Percentiles rank a stretch among this genome's conserved stretches.
Evolutionary conservation across 140 eudicot species (phyloP).

Genomic region (Flaveria floridana): DNA sequence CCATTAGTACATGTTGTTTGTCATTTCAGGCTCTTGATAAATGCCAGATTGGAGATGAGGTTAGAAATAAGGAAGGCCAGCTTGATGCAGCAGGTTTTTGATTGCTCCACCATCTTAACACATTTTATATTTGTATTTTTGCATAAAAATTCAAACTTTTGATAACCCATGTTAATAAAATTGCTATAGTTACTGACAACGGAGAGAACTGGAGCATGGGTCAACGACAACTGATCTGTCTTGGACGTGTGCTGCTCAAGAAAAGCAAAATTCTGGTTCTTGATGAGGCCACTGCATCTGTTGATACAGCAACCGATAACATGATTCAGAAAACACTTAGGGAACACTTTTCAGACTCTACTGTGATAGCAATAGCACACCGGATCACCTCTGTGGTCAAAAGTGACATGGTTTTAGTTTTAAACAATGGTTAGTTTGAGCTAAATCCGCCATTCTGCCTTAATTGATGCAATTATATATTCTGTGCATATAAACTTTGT

Average conservation of each 20-base stretch:
- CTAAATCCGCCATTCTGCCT: slow-evolving; percentile 21
- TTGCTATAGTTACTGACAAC: slow-evolving; percentile 43
- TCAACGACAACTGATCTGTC: slow-evolving; percentile 56
- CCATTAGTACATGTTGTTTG: not conserved
- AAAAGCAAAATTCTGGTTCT: slow-evolving; percentile 51
- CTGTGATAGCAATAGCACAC: slow-evolving; percentile 55
- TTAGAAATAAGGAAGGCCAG: slow-evolving; percentile 62
- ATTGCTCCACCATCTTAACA: not conserved
- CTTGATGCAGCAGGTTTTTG: slow-evolving; percentile 61
- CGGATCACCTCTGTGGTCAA: slow-evolving; percentile 54
- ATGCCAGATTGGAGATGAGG: slow-evolving; percentile 86
- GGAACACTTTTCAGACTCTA: slow-evolving; percentile 43
- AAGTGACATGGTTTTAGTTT: slow-evolving; percentile 51
- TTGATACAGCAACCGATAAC: slow-evolving; percentile 51
- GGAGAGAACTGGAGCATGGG: slow-evolving; percentile 73
- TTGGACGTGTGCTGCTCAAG: slow-evolving; percentile 53
- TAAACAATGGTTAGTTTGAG: slow-evolving; percentile 32
- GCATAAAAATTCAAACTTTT: slow-evolving; percentile 9
- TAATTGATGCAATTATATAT: not conserved
- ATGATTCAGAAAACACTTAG: slow-evolving; percentile 47
- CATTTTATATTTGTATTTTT: not conserved
- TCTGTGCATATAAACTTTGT: not conserved
- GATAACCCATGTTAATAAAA: not conserved
- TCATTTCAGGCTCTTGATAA: slow-evolving; percentile 66
- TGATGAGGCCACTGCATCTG: slow-evolving; percentile 67